Evolutionary conservation across 1,284 basidiomycete genomes (phyloP), one percentile per base, ranked within the genome.

Genomic region (Tilletiaria anomala): DNA sequence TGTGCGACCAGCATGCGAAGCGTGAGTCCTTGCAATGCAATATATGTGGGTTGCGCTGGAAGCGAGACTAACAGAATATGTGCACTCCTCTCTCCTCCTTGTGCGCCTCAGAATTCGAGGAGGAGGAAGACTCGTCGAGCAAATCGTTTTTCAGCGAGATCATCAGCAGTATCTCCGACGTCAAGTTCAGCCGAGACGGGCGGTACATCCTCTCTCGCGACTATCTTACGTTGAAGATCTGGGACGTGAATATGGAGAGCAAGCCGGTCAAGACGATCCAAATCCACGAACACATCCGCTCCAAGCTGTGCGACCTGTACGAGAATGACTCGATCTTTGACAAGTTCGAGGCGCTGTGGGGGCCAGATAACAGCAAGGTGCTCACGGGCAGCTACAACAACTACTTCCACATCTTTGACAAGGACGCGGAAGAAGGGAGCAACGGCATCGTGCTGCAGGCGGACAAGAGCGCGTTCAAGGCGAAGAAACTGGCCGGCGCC

Each of bases 101-200:
- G 19, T 54, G 45, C 44, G 38, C 39, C 37, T 26, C 49, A 37
- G 51, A 51, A 36, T 47, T 49, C 33, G 56, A 46, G 69, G 93
- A 97, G 69, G 91, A 96, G 61, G 93, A 99, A 69, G 93, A 97
- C 65, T 89, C 89, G 22, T 79, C 85, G 40, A 84, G 85, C 56
- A 84, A 93, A 56, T 96, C 93, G 2, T 99, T 99, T 77, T 99
- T 99, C 71, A 93, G 87, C n/a, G 93, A 99, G 71, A 99, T 97
- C 65, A 97, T 99, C 54, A 96, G 89, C 5, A 96, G 91, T 39
- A 96, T 99, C 65, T 96, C 93, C 34, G 93, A 99, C 69, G 91
- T 99, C 70, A 96, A 96, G 70, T 99, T 99, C 73, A 91, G 86
- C 51, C 81, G 81, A 45, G 93, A 97, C 60, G 93, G 93, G 1